These are phyloP conservation scores for Ramalina peruviana DNA, from an alignment of 495 filamentous ascomycete genomes.

Conservation along the genomic window DNA sequence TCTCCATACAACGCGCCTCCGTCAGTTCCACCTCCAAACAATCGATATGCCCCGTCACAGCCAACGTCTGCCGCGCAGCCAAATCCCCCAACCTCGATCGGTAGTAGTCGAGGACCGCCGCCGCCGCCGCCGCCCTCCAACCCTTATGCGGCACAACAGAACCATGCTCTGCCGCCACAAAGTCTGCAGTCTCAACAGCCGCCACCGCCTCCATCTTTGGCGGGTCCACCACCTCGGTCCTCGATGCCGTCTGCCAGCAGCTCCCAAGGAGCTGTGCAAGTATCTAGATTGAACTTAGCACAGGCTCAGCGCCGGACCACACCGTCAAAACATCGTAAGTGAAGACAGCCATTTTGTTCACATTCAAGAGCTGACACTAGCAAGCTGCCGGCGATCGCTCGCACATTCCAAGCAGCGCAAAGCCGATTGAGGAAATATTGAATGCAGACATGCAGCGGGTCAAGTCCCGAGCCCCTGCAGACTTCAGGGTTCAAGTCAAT, in stretches of 20 bases:
- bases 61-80: conserved; percentile 36
- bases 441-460: conserved; percentile 76
- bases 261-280: conserved; percentile 21
- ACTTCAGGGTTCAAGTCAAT: conserved; percentile 72
- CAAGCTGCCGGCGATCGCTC: conserved; percentile 70
- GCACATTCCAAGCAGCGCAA: conserved; percentile 66
- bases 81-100: conserved; percentile 21
- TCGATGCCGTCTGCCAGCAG: neutral
- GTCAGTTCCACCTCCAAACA: conserved; percentile 54
- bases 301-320: conserved; percentile 33
- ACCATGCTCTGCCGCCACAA: conserved; percentile 21
- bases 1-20: conserved; percentile 87
- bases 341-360: neutral
- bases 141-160: conserved; percentile 44
- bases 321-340: conserved; percentile 56
- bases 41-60: conserved; percentile 77
- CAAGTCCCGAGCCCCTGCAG: conserved; percentile 62
- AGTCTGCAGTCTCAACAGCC: conserved; percentile 20
- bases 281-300: conserved; percentile 38
- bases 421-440: conserved; percentile 68
- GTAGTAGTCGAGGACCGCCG: conserved; percentile 19
- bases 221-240: conserved; percentile 11
- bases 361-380: conserved; percentile 8
- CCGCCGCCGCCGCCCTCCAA: conserved; percentile 44
- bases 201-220: conserved; percentile 21